Evolutionary conservation across 495 filamentous ascomycete genomes (phyloP).

Genomic region (Lophium mytilinum): DNA sequence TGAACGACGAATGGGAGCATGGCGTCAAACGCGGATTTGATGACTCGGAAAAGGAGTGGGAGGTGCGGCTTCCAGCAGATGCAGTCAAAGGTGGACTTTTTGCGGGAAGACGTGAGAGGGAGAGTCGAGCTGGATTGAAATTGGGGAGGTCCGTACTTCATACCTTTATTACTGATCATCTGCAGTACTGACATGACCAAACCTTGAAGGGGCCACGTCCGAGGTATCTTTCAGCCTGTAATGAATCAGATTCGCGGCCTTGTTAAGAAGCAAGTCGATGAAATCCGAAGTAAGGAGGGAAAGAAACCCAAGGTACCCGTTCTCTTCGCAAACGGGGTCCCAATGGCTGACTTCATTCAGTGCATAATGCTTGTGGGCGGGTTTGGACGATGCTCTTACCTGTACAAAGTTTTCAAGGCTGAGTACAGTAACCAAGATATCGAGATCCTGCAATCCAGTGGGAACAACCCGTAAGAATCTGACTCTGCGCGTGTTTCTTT

Average conservation of each 20-base stretch:
- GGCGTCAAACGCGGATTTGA: slow-evolving; percentile 8
- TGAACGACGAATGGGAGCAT: slow-evolving; percentile 20
- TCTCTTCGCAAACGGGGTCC: neutral
- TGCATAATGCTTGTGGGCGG: neutral
- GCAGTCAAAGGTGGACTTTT: neutral
- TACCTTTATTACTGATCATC: no score
- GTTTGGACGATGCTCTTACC: neutral
- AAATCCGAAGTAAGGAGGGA: neutral
- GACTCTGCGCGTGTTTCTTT: neutral
- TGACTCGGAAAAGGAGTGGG: neutral
- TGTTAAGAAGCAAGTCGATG: slow-evolving; percentile 1
- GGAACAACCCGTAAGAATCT: neutral
- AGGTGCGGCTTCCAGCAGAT: neutral
- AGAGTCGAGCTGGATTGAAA: no score
- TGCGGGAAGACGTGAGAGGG: no score
- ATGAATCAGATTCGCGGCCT: slow-evolving; percentile 1
- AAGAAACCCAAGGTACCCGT: neutral
- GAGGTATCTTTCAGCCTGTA: slow-evolving; percentile 1
- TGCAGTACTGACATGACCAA: neutral
- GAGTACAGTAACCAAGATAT: neutral
- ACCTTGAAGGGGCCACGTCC: neutral
- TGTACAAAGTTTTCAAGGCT: neutral
- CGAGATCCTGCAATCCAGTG: neutral
- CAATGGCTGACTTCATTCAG: neutral
- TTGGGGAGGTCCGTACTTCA: no score